Conservation (phyloP, 345 rosid species). For the Pseudoturritis turrita region DNA sequence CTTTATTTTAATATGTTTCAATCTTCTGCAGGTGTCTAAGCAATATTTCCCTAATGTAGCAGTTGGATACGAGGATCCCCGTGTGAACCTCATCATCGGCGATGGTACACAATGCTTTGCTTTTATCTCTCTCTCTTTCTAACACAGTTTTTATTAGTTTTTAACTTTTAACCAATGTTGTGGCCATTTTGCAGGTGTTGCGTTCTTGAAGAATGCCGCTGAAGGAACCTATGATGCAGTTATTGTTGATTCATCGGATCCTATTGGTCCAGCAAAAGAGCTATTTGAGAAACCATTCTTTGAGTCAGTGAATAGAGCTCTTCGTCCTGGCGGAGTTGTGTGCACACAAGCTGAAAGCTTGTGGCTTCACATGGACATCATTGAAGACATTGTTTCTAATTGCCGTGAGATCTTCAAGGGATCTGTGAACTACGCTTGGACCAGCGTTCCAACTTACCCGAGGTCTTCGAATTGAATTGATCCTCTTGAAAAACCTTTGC, state of each 20-base stretch:
- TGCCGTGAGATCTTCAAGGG: constrained; percentile 91
- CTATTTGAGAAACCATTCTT: constrained; percentile 96
- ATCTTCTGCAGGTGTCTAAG: constrained; percentile 60
- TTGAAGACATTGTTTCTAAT: constrained; percentile 79
- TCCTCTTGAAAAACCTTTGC: neutral
- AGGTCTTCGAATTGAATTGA: constrained; percentile 36
- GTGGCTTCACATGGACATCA: constrained; percentile 99
- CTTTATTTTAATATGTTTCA: neutral
- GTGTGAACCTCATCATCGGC: constrained; percentile 77
- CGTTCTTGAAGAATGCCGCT: constrained; percentile 68
- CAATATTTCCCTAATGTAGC: constrained; percentile 78
- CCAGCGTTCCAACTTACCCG: constrained; percentile 96
- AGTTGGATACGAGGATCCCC: constrained; percentile 87
- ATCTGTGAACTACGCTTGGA: constrained; percentile 96
- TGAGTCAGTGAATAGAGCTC: constrained; percentile 74
- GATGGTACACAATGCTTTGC: constrained; percentile 52
- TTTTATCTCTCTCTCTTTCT: neutral
- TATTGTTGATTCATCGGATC: constrained; percentile 95
- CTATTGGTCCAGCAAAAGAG: constrained; percentile 96
- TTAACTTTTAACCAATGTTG: neutral
- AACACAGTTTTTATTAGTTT: neutral
- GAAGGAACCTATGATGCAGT: constrained; percentile 89
- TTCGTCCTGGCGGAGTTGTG: constrained; percentile 95
- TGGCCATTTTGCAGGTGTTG: constrained; percentile 56
- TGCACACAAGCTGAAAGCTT: constrained; percentile 96